Evolutionary conservation across 78 protist species (phyloP), one percentile per base, ranked within the genome.

Genomic region (Dictyostelium citrinum): DNA sequence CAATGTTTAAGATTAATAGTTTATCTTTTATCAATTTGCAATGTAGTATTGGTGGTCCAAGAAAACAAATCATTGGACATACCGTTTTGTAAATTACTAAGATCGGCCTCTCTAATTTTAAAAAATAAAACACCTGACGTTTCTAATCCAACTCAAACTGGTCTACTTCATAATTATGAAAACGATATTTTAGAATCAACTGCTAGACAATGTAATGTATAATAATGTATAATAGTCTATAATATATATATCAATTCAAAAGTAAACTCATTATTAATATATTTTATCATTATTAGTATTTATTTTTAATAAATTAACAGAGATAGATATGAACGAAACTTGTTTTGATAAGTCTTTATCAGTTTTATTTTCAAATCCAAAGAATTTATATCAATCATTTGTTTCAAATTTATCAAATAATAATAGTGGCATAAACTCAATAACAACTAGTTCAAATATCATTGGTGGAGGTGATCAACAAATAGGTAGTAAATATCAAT

Each of bases 261-360:
- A 39, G 12, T 77, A 77, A 29, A 5, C 17, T 16, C 41, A 75
- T 72, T 10, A 37, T 14, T 41, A 41, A 11, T 41, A 14, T 16
- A 17, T 17, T 31, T 24, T 75, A 41, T 41, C 14, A 12, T 6
- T 37, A 6, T 1, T 72, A 84, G 93, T 88, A 5, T 88, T 78
- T 88, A 31, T 88, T 35, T 88, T 88, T 78, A 88, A 88, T 67
- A 88, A 88, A 49, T 17, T 88, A 20, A 51, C 93, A 78, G 93
- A 88, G 17, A 41, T 88, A 9, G 93, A 88, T 78, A 49, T 39
- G 10, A 76, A 75, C 31, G 33, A 31, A 31, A 10, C 43, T 20
- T n/a, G 74, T 27, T 31, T 88, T 16, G 93, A 88, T 45, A 78
- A 61, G 51, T 29, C 93, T 67, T 75, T 88, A 46, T 55, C 93